These are phyloP conservation scores for Dictyophora rubrovolvata DNA, from an alignment of 768 basidiomycete species.

Conservation along the genomic window DNA sequence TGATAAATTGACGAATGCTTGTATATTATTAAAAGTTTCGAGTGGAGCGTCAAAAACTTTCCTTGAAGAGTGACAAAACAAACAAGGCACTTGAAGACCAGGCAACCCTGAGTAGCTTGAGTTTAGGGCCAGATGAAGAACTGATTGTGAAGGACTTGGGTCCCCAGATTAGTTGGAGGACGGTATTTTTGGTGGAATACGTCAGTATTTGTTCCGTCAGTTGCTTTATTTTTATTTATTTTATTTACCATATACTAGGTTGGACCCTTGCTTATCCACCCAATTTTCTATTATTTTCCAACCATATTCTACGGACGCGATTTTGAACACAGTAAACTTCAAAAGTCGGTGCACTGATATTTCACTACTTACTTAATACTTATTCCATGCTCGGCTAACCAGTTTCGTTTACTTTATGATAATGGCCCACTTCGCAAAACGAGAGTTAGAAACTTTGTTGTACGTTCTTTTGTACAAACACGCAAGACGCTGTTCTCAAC, in stretches of 20 bases:
- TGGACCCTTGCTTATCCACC: constrained; percentile 86
- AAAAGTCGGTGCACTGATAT: constrained; percentile 43
- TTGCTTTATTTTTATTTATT: not conserved
- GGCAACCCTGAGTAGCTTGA: constrained; percentile 45
- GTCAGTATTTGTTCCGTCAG: constrained; percentile 38
- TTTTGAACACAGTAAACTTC: constrained; percentile 66
- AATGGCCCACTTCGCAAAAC: constrained; percentile 82
- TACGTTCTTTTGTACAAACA: constrained; percentile 24
- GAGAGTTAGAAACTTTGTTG: constrained; percentile 90
- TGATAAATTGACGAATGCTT: constrained; percentile 27
- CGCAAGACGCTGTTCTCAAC: not conserved
- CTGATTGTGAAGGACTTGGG: constrained; percentile 84
- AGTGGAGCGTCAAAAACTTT: constrained; percentile 61
- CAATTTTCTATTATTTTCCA: constrained; percentile 68
- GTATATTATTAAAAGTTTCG: constrained; percentile 44
- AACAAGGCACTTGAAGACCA: constrained; percentile 52
- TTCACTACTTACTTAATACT: constrained; percentile 6
- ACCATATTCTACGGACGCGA: constrained; percentile 56
- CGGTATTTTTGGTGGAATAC: constrained; percentile 91
- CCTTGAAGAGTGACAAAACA: constrained; percentile 44
- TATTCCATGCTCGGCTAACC: constrained; percentile 3
- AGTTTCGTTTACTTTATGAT: constrained; percentile 67
- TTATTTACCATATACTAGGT: constrained; percentile 33
- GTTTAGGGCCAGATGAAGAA: constrained; percentile 49
- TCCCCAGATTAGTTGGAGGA: constrained; percentile 78